Percentiles rank a stretch among this genome's conserved stretches.
These are phyloP conservation scores for Aspergillus sparsus DNA, from an alignment of 495 filamentous ascomycete genomes.

Conservation along the genomic window DNA sequence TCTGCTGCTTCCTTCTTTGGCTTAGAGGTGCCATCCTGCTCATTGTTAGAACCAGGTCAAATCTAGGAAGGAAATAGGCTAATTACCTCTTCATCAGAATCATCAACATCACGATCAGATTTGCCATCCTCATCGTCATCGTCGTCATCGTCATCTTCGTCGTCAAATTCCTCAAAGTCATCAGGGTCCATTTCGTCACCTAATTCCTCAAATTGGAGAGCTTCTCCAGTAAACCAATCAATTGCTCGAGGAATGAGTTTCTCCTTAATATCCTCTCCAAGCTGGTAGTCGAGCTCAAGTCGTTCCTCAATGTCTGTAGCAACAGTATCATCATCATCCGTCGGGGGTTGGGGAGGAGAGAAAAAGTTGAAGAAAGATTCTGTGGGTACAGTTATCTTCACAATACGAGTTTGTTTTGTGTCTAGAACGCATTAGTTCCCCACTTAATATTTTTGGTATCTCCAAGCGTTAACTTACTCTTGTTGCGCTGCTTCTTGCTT, in stretches of 20 bases:
- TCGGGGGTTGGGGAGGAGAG: conserved; percentile 85
- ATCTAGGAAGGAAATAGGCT: conserved; percentile 4
- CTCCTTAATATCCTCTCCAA: conserved; percentile 99
- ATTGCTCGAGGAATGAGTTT: conserved; percentile 98
- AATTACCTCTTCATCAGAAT: conserved; percentile 93
- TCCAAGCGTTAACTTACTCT: conserved; percentile 66
- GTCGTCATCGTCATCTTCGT: conserved; percentile 84
- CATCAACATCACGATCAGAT: conserved; percentile 56
- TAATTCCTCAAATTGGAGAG: conserved; percentile 92
- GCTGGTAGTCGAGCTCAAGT: conserved; percentile 96
- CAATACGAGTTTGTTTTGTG: conserved; percentile 97
- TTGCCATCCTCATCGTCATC: conserved; percentile 65
- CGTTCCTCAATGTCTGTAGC: conserved; percentile 94
- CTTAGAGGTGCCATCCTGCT: conserved; percentile 89
- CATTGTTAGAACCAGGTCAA: conserved; percentile 32
- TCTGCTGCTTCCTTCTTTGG: conserved; percentile 98
- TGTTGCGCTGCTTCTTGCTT: conserved; percentile 99
- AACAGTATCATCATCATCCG: conserved; percentile 72
- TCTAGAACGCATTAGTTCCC: conserved; percentile 50
- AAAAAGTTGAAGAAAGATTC: conserved; percentile 99
- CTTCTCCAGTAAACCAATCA: conserved; percentile 99
- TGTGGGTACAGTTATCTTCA: conserved; percentile 97
- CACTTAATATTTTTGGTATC: conserved; percentile 2
- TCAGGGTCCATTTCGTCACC: conserved; percentile 84
- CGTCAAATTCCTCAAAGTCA: conserved; percentile 91